Base-by-base conservation (phyloP, 1,284 basidiomycete species). In the Sporisorium sorghi region DNA sequence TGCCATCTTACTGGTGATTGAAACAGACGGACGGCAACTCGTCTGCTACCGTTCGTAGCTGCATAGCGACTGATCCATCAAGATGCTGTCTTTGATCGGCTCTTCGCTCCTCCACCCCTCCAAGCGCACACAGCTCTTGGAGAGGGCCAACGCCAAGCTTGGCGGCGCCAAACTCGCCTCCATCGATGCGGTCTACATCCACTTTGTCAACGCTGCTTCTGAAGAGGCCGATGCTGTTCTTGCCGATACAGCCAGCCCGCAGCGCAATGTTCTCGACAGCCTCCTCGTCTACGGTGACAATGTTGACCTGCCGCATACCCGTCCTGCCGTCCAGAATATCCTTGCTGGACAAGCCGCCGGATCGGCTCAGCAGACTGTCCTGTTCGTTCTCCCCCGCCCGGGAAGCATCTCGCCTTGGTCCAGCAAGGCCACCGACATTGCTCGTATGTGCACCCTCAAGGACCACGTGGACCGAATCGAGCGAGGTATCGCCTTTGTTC, bases 391-490 rank as follows among this genome's bases (percentile, higher is more conserved):
- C 15, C 83, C 83, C 1, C 76, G 83, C 15, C 60, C 76, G 2
- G 82, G 81, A 35, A 80, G 91, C 33, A 91, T 94, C 83, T 93
- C 92, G 21, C 93, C 96, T 1, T 98, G 96, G 96, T 97, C 94
- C 9, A 94, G 92, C 86, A 98, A 98, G 86, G 96, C 96, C 3
- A 97, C 95, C 2, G 94, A 98, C 83, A 98, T 98, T 66, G 87
- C 78, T 28, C 68, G 68, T 23, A 90, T 95, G 70, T 98, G 96
- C 86, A 91, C 90, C 52, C 89, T 98, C 8, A 89, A 87, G 10
- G 83, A 86, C 5, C 86, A 90, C 64, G 87, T 98, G 53, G 88
- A 90, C 72, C 89, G 96, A 47, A 86, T 97, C 62, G 96, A 98
- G 85, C 90, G 94, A 24, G 94, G 94, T 3, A 85, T 91, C 19